Base-by-base conservation (phyloP, 805 yeast genomes). In the Middelhovenomyces tepae region DNA sequence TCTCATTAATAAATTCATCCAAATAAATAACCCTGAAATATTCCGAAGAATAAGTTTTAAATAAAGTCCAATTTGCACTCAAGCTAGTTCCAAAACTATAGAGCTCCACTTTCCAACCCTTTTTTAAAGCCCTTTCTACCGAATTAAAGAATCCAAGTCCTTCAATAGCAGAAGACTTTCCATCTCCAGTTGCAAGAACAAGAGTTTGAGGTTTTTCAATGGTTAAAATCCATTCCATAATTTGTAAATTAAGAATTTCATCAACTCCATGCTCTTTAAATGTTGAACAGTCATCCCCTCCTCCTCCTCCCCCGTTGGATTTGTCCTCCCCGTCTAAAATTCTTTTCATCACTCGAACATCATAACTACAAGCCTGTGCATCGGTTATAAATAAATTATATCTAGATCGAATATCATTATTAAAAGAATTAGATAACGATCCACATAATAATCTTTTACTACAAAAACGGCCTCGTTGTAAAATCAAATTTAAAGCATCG, bases 181-280 rank as follows among this genome's bases (percentile, higher is more conserved):
- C 42, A 23, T 38, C 42, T 4, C 42, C 42, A n/a, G 42, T 36
- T 2, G 39, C 42, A 30, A 38, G 24, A 4, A 24, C 34, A 4
- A 38, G 20, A 15, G 30, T 22, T 3, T 35, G 37, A 6, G 26
- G 29, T 9, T 15, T 18, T 5, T 19, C 15, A 4, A 15, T 18
- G 8, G 17, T 7, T 16, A 16, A n/a, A 15, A 26, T 7, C 5
- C 15, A 5, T 22, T 32, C 28, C 9, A 22, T 10, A 11, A 36
- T 22, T 3, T n/a, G 22, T 6, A 22, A 16, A 16, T 31, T 17
- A 3, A 38, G 31, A 7, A 27, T 16, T 27, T 38, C 42, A 29
- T 38, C 42, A 5, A 38, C 42, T 3, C 42, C 42, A 4, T 16
- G 26, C 19, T 38, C 42, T 15, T 36, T 36, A 9, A n/a, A n/a